phyloP scores from a whole-genome alignment of 2,329 filamentous ascomycete genomes.

The Alternaria novae-zelandiae region DNA sequence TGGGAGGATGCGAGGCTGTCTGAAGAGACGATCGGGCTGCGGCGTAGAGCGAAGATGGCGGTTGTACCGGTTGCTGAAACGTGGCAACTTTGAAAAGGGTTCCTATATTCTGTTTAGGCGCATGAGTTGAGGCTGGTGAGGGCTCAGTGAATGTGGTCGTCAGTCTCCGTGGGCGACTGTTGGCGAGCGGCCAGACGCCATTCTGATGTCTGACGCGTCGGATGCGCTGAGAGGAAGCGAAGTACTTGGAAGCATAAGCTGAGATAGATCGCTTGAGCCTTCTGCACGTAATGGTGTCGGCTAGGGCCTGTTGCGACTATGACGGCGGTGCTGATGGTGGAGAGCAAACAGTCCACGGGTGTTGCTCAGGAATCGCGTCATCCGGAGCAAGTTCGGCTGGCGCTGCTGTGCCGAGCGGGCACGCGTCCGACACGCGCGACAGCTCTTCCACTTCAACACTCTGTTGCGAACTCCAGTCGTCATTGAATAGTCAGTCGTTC shows the following conservation, averaged over 20 bases:
- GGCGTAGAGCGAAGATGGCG: conserved; percentile 60
- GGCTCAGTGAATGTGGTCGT: background rate
- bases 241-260: background rate
- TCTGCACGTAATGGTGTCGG: background rate
- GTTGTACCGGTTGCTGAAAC: conserved; percentile 59
- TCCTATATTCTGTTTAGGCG: background rate
- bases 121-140: background rate
- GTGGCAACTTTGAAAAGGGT: conserved; percentile 33
- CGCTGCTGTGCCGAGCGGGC: background rate
- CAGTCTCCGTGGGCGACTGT: background rate
- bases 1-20: conserved; percentile 56
- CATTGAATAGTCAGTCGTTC: background rate
- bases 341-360: background rate
- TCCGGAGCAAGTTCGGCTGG: background rate
- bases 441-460: background rate
- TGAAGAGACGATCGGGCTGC: conserved; percentile 56
- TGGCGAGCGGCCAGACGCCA: background rate
- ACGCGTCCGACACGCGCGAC: background rate
- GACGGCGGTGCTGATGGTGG: background rate
- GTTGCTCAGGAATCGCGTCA: background rate
- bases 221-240: background rate
- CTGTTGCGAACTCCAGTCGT: background rate
- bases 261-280: background rate
- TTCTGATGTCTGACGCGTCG: background rate
- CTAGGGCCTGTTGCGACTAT: background rate